Evolutionary conservation across 345 rosid genomes (phyloP), one percentile per base, ranked within the genome.

Genomic region (Eucalyptus cloeziana): DNA sequence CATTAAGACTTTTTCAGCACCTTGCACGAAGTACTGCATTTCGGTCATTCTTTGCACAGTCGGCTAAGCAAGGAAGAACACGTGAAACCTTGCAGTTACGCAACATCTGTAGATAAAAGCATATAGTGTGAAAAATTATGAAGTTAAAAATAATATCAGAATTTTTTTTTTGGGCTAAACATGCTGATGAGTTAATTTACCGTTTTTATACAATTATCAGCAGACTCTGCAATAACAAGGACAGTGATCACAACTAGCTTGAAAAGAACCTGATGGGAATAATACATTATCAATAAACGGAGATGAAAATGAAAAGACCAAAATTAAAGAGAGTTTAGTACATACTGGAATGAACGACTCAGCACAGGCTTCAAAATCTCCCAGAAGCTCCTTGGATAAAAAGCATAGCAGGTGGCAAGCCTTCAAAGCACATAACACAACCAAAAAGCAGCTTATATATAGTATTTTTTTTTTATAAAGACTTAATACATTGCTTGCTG

Each of bases 161-260:
- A 31, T 4, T 31, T 31, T 33, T 33, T 69, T 17, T 33, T 17
- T 1, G 10, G 81, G 45, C 25, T 21, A 37, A 71, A 37, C 83
- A 37, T 71, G 45, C 30, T 76, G 83, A 37, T 76, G 83, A 76
- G 83, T 76, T 76, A 88, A 52, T 79, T 90, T 94, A 97, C 99
- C 94, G 99, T 98, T 92, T 98, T 98, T 91, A 98, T 96, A 95
- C 99, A 98, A 94, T 93, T 98, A 92, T 98, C 99, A 4, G 99
- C 97, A 89, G 99, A 98, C 93, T 98, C 99, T 91, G 98, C 98
- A 95, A 98, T 98, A 90, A 98, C 99, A 93, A 98, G 99, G 87
- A 97, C 99, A 92, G 99, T 98, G 88, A 98, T 98, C 96, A 98
- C 99, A 92, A 98, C 99, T 91, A 98, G 94, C 98, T 98, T 98